Conservation (phyloP, 2,329 filamentous ascomycete genomes). For the Aspergillus aculeatinus region DNA sequence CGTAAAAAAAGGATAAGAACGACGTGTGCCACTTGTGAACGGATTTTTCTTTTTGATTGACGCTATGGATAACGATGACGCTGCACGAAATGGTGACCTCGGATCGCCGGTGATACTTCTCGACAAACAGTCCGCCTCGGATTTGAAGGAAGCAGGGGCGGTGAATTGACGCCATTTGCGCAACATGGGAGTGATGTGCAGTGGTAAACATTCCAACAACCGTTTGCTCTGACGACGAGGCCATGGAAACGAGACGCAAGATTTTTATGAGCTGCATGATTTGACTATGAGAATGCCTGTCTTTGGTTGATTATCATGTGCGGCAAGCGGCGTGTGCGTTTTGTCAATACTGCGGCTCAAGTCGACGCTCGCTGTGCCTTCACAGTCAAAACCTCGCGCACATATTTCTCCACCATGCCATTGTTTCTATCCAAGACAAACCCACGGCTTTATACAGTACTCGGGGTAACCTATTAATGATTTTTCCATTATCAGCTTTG, state of each 20-base stretch:
- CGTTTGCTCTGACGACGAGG: conserved; percentile 26
- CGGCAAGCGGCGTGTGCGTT: background rate
- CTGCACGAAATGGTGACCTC: background rate
- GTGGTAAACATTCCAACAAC: background rate
- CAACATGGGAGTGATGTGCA: background rate
- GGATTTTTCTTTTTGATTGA: background rate
- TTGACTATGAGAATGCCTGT: conserved; percentile 21
- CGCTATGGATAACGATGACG: background rate
- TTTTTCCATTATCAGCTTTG: conserved; percentile 11
- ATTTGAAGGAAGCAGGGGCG: background rate
- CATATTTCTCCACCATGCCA: conserved; percentile 11
- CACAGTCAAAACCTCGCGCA: conserved; percentile 14
- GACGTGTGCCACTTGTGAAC: background rate
- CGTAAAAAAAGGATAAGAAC: background rate
- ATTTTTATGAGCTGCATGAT: conserved; percentile 36
- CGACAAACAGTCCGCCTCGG: background rate
- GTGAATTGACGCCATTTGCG: background rate
- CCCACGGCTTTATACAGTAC: conserved; percentile 33
- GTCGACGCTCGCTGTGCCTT: conserved; percentile 5
- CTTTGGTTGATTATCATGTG: conserved; percentile 5
- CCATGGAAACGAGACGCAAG: conserved; percentile 32
- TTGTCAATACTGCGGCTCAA: conserved; percentile 7
- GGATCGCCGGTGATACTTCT: background rate
- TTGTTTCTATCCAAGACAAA: conserved; percentile 18
- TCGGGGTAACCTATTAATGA: conserved; percentile 38